Percentiles rank a stretch among this genome's conserved stretches.
Evolutionary conservation across 192 early-diverging fungal genomes (phyloP).

Genomic region (Coemansia sp.): DNA sequence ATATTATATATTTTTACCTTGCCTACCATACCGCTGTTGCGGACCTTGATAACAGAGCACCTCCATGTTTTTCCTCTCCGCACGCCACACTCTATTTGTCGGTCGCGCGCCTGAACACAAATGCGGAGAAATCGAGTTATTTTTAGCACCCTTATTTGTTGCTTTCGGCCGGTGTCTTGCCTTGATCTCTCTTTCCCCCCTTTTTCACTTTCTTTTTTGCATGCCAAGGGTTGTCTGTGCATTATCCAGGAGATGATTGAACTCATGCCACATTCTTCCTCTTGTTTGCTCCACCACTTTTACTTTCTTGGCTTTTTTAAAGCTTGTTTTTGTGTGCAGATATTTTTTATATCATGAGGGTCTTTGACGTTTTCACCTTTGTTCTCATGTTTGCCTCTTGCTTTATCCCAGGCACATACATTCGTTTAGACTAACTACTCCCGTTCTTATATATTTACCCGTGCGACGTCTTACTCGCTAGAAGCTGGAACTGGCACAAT

Average conservation of each 20-base stretch:
- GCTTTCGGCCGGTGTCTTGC: neutral
- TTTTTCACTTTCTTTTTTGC: neutral
- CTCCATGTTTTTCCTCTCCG: neutral
- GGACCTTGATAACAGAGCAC: neutral
- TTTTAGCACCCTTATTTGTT: conserved; percentile 1
- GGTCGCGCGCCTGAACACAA: neutral
- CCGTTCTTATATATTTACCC: neutral
- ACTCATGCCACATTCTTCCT: neutral
- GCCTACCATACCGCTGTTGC: no score
- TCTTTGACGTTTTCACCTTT: conserved; percentile 7
- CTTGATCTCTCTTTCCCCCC: neutral
- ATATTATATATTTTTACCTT: no score
- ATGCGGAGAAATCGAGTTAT: conserved; percentile 7
- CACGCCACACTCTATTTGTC: neutral
- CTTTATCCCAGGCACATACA: neutral
- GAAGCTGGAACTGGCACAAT: neutral
- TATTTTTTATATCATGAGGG: neutral
- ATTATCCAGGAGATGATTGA: neutral
- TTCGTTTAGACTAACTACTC: neutral
- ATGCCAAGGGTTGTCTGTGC: neutral
- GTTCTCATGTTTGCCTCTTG: neutral
- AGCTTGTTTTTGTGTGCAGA: neutral
- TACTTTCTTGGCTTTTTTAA: no score
- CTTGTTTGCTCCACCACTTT: neutral
- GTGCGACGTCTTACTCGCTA: neutral